Percentiles rank a stretch among this genome's conserved stretches.
phyloP scores from a whole-genome alignment of 768 basidiomycete species.

The Phylloporus sp. region DNA sequence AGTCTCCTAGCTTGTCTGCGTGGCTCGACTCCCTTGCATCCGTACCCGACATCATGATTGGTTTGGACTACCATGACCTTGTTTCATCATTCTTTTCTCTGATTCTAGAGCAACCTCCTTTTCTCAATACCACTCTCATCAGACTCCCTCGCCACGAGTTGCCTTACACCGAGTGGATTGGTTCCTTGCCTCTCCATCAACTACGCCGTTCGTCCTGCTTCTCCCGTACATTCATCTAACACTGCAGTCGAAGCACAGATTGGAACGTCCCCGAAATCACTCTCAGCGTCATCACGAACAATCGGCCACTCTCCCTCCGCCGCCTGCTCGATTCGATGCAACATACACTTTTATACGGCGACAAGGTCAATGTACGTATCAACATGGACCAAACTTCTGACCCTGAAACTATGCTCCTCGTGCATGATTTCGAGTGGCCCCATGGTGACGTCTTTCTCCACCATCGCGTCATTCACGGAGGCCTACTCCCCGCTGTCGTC shows the following conservation, averaged over 20 bases:
- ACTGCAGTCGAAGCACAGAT: conserved; percentile 38
- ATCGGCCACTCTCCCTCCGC: conserved; percentile 63
- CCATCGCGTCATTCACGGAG: conserved; percentile 73
- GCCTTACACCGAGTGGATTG: conserved; percentile 56
- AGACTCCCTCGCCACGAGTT: conserved; percentile 48
- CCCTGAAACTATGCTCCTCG: conserved; percentile 48
- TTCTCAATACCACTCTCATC: conserved; percentile 33
- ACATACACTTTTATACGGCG: conserved; percentile 60
- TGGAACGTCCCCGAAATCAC: conserved; percentile 71
- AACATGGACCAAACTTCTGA: conserved; percentile 77
- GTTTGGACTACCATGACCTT: conserved; percentile 28
- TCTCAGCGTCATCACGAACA: conserved; percentile 71
- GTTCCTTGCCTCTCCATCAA: conserved; percentile 50
- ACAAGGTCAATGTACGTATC: conserved; percentile 56
- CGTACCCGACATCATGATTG: conserved; percentile 32
- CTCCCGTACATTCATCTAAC: conserved; percentile 8
- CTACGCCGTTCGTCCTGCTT: conserved; percentile 20
- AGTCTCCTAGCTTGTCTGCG: conserved; percentile 9
- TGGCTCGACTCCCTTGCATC: conserved; percentile 32
- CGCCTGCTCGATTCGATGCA: conserved; percentile 63
- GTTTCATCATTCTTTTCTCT: conserved; percentile 20
- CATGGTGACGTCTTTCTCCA: conserved; percentile 58
- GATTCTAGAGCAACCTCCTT: conserved; percentile 18
- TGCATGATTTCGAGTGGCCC: conserved; percentile 51
- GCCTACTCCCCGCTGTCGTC: conserved; percentile 75